Base-by-base conservation (phyloP, 1,139 yeast genomes). In the Suhomyces bribrorum region DNA sequence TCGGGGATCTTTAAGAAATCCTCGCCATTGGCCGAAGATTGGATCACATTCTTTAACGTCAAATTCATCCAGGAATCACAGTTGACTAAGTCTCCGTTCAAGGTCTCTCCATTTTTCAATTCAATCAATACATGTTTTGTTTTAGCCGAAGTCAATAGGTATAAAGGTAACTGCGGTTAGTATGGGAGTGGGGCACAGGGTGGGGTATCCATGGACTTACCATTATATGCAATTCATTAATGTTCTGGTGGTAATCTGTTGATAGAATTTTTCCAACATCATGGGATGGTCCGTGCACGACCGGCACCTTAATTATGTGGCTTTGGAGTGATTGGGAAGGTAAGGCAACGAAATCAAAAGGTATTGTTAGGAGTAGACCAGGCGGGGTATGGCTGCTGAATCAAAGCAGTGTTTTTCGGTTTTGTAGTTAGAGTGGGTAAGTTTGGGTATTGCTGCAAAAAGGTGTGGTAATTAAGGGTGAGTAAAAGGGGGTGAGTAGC, bases 61-160 rank as follows among this genome's bases (percentile, higher is more conserved):
- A 94, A 72, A 60, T 92, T 92, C 98, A 94, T 94, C 90, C 95
- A 88, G 28, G 88, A 83, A 60, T 94, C 98, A 54, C 96, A 89
- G 56, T 86, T 86, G 43, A 82, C 79, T 46, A 94, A 73, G 45
- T 79, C 80, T 28, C 99, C 99, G 56, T 85, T 86, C 43, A 89
- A 73, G 11, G 94, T 83, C 56, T 88, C 97, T 24, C 97, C 97
- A 41, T 85, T 83, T 62, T 94, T 94, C 59, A 94, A 78, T 63
- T 92, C 98, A 40, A 94, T 89, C 57, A 86, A 77, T 56, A 92
- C 77, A 28, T 89, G 87, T 57, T 87, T 90, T 43, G 89, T 92
- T 62, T 88, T 90, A 14, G 96, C 90, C 40, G 96, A 87, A 38
- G 94, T 88, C 52, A 94, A 76, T 48, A 94, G 73, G 52, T 89